Evolutionary conservation across 768 basidiomycete species (phyloP).

Genomic region (Auricularia heimuer): DNA sequence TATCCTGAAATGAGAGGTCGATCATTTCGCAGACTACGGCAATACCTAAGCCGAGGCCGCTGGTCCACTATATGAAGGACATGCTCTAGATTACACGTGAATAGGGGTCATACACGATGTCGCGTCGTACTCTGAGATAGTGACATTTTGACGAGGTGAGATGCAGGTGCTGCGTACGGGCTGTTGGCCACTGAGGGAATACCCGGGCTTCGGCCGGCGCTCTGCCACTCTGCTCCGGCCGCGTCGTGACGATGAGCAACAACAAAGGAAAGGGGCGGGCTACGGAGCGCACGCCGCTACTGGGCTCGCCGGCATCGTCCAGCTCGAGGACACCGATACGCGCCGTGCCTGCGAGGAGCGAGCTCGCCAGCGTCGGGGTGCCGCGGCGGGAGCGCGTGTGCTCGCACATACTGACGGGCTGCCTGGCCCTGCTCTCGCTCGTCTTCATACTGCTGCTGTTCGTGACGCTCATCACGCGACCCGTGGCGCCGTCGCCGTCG

Average conservation of each 20-base stretch:
- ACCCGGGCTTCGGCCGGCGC: too few relatives aligned
- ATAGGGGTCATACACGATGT: too few relatives aligned
- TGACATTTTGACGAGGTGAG: too few relatives aligned
- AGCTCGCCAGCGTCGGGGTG: not conserved
- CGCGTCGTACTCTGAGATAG: too few relatives aligned
- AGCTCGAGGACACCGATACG: constrained; percentile 12
- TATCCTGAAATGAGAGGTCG: too few relatives aligned
- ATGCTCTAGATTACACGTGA: too few relatives aligned
- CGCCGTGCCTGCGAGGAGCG: constrained; percentile 9
- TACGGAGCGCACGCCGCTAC: constrained; percentile 47
- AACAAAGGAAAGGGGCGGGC: constrained; percentile 53
- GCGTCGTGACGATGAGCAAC: not conserved
- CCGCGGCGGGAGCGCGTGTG: constrained; percentile 15
- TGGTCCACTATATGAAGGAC: too few relatives aligned
- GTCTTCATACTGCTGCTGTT: constrained; percentile 34
- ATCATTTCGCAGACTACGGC: too few relatives aligned
- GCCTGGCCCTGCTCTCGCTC: constrained; percentile 44
- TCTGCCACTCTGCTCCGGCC: not conserved
- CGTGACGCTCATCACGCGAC: constrained; percentile 31
- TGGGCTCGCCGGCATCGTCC: constrained; percentile 29
- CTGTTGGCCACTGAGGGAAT: too few relatives aligned
- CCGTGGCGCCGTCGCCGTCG: constrained; percentile 44
- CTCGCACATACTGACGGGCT: constrained; percentile 35
- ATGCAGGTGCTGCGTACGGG: too few relatives aligned
- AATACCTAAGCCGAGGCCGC: too few relatives aligned